Percentiles rank a stretch among this genome's conserved stretches.
Conservation (phyloP, 768 basidiomycete genomes). For the Termitomyces sp. region DNA sequence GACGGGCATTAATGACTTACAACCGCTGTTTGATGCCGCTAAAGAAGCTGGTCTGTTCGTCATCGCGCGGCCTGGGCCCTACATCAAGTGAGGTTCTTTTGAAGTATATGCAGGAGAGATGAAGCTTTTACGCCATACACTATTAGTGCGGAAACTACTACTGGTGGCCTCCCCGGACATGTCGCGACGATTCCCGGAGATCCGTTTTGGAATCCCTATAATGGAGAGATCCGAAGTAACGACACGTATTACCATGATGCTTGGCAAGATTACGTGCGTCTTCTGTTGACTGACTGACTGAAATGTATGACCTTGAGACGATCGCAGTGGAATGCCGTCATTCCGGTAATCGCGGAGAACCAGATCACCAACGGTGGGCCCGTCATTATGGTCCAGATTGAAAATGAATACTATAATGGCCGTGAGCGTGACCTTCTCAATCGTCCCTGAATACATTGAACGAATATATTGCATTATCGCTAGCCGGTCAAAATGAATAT, state of each 20-base stretch:
- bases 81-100: conserved; percentile 12
- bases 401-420: conserved; percentile 19
- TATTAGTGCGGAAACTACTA: conserved; percentile 14
- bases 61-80: conserved; percentile 17
- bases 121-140: background rate
- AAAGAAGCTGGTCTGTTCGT: conserved; percentile 16
- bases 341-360: conserved; percentile 15
- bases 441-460: background rate
- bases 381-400: conserved; percentile 17
- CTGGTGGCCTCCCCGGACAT: conserved; percentile 17
- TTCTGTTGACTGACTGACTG: background rate
- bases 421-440: background rate
- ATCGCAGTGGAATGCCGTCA: conserved; percentile 16
- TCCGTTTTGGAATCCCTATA: conserved; percentile 16
- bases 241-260: conserved; percentile 16
- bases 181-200: conserved; percentile 17
- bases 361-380: conserved; percentile 16
- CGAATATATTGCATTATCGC: background rate
- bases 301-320: background rate
- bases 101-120: background rate
- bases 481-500: conserved; percentile 19
- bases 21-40: conserved; percentile 17
- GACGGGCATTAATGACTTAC: conserved; percentile 17
- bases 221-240: conserved; percentile 18
- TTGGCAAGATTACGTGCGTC: conserved; percentile 18